phyloP scores from a whole-genome alignment of 2,329 filamentous ascomycete species.

The Rhexocercosporidium sp. region DNA sequence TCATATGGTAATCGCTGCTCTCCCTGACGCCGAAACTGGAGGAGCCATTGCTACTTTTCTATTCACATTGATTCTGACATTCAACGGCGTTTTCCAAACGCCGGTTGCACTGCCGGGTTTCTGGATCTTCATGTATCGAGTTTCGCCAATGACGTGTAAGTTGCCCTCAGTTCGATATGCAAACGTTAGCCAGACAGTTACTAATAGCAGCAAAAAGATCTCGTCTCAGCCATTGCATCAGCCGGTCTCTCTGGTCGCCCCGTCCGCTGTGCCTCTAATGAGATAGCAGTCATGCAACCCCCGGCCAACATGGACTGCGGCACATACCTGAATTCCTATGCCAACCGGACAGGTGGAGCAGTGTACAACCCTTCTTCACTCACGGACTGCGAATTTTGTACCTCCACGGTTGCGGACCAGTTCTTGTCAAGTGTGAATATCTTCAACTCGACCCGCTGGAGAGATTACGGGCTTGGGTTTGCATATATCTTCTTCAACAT shows the following conservation, averaged over 20 bases:
- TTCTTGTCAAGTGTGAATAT: constrained; percentile 55
- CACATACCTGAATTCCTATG: constrained; percentile 61
- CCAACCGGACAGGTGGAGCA: constrained; percentile 52
- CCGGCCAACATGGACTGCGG: constrained; percentile 61
- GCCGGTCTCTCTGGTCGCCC: constrained; percentile 70
- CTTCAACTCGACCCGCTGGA: constrained; percentile 64
- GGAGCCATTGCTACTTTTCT: constrained; percentile 78
- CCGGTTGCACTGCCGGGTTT: constrained; percentile 70
- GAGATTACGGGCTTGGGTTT: constrained; percentile 69
- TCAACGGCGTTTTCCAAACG: constrained; percentile 75
- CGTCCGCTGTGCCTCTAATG: constrained; percentile 71
- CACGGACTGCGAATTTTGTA: constrained; percentile 59
- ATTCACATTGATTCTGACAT: constrained; percentile 75
- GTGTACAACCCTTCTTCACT: constrained; percentile 24
- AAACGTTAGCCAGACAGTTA: background rate
- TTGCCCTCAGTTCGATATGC: background rate
- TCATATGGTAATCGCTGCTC: constrained; percentile 76
- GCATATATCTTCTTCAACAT: constrained; percentile 62
- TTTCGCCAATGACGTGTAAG: constrained; percentile 55
- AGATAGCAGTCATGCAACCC: constrained; percentile 70
- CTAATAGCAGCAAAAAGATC: constrained; percentile 61
- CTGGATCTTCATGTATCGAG: constrained; percentile 86
- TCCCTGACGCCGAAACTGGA: constrained; percentile 77
- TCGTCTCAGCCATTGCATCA: constrained; percentile 72
- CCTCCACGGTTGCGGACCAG: constrained; percentile 55